Conservation (phyloP, 768 basidiomycete species). For the Omphalotus guepiniiformis region DNA sequence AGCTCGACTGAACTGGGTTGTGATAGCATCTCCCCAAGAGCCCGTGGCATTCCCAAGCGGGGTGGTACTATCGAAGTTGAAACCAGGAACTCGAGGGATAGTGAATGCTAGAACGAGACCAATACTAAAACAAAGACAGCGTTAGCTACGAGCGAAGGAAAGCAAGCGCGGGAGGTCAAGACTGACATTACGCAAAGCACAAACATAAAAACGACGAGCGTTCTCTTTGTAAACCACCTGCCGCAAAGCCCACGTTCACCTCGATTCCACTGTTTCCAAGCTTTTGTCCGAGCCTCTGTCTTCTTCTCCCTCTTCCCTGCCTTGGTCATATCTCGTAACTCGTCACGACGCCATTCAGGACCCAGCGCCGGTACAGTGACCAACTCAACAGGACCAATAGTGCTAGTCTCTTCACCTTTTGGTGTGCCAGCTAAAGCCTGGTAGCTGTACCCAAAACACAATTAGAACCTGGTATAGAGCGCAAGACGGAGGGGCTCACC, state of each 20-base stretch:
- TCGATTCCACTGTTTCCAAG: slow-evolving; percentile 75
- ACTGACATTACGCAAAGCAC: slow-evolving; percentile 38
- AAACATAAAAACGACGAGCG: slow-evolving; percentile 67
- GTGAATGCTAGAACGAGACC: slow-evolving; percentile 72
- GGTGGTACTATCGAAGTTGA: slow-evolving; percentile 52
- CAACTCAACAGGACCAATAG: slow-evolving; percentile 65
- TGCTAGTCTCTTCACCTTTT: slow-evolving; percentile 30
- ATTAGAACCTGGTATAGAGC: background rate
- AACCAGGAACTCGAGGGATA: slow-evolving; percentile 77
- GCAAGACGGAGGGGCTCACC: slow-evolving; percentile 32
- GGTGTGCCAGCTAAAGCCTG: slow-evolving; percentile 36
- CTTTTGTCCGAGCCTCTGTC: slow-evolving; percentile 44
- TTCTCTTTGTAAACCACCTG: slow-evolving; percentile 67
- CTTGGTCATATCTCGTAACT: slow-evolving; percentile 75
- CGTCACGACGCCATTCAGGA: slow-evolving; percentile 81
- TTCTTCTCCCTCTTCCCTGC: slow-evolving; percentile 62
- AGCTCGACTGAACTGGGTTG: slow-evolving; percentile 56
- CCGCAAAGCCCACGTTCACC: slow-evolving; percentile 81
- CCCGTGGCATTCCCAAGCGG: slow-evolving; percentile 64
- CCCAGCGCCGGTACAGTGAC: slow-evolving; percentile 92
- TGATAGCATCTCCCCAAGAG: slow-evolving; percentile 50
- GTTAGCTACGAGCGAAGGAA: slow-evolving; percentile 1
- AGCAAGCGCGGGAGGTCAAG: slow-evolving; percentile 1
- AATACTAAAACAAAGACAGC: slow-evolving; percentile 34
- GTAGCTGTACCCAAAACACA: slow-evolving; percentile 39